A percentile compares a stretch with the other conserved stretches of the same genome.
Evolutionary conservation across 2,329 filamentous ascomycete genomes (phyloP).

Genomic region (Diaporthe eres): DNA sequence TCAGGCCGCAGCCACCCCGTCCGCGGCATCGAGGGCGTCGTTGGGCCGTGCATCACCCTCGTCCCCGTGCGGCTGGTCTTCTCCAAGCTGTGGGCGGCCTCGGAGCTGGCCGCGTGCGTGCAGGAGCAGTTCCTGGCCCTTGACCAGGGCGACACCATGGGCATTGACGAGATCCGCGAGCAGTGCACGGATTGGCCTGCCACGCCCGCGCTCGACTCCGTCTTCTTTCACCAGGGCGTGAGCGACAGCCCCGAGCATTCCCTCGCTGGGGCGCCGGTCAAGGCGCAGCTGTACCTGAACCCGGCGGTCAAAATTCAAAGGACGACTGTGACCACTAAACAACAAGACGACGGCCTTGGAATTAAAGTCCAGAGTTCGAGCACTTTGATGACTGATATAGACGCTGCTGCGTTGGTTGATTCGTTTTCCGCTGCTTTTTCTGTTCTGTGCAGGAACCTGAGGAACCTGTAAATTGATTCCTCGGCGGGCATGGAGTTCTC

Average conservation of each 20-base stretch:
- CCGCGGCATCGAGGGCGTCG: neutral
- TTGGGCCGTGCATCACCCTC: neutral
- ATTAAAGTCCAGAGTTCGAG: neutral
- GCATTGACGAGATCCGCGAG: neutral
- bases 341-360: neutral
- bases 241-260: neutral
- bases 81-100: neutral
- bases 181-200: neutral
- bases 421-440: neutral
- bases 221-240: neutral
- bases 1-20: neutral
- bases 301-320: neutral
- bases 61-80: neutral
- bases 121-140: slow-evolving; percentile 10
- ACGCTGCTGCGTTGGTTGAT: neutral
- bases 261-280: neutral
- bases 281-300: neutral
- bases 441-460: neutral
- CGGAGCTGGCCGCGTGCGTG: neutral
- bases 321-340: neutral
- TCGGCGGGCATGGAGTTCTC: neutral
- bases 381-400: neutral
- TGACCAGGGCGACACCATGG: neutral
- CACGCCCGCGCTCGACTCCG: neutral
- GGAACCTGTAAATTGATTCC: neutral